A percentile compares a stretch with the other conserved stretches of the same genome.
Evolutionary conservation across 1,139 yeast species (phyloP).

Genomic region (Candida freyschussii): DNA sequence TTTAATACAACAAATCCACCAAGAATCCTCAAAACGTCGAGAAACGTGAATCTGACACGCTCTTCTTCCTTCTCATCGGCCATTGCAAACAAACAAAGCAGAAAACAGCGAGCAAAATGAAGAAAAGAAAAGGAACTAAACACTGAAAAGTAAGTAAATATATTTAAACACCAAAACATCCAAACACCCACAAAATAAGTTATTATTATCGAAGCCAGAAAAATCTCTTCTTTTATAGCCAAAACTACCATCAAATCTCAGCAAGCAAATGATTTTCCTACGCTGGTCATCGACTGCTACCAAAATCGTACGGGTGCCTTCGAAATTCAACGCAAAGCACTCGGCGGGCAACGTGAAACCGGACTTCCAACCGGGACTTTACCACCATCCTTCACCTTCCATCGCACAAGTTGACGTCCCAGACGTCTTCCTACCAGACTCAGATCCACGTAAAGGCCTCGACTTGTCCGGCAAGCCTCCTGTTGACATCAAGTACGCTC

Average conservation of each 20-base stretch:
- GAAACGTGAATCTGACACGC: slow-evolving; percentile 16
- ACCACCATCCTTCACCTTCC: slow-evolving; percentile 47
- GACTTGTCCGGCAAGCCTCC: slow-evolving; percentile 33
- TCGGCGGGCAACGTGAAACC: slow-evolving; percentile 29
- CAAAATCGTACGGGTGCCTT: slow-evolving; percentile 18
- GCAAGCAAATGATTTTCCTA: too few relatives aligned
- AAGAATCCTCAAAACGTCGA: slow-evolving; percentile 27
- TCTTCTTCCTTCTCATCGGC: slow-evolving; percentile 4
- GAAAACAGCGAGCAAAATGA: too few relatives aligned
- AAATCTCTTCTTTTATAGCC: slow-evolving; percentile 2
- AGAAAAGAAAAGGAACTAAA: too few relatives aligned
- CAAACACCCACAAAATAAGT: too few relatives aligned
- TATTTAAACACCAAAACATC: too few relatives aligned
- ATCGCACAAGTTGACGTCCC: slow-evolving; percentile 49
- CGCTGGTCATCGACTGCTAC: slow-evolving; percentile 10
- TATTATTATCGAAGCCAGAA: too few relatives aligned
- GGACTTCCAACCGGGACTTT: slow-evolving; percentile 29
- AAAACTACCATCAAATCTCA: not conserved
- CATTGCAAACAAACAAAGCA: too few relatives aligned
- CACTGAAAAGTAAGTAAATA: too few relatives aligned
- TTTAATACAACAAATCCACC: slow-evolving; percentile 16
- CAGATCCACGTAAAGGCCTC: slow-evolving; percentile 52
- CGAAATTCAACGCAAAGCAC: slow-evolving; percentile 19
- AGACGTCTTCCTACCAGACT: slow-evolving; percentile 60
- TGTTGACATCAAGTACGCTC: slow-evolving; percentile 46